Conservation (phyloP, 306 rosid genomes). For the Malus orientalis region DNA sequence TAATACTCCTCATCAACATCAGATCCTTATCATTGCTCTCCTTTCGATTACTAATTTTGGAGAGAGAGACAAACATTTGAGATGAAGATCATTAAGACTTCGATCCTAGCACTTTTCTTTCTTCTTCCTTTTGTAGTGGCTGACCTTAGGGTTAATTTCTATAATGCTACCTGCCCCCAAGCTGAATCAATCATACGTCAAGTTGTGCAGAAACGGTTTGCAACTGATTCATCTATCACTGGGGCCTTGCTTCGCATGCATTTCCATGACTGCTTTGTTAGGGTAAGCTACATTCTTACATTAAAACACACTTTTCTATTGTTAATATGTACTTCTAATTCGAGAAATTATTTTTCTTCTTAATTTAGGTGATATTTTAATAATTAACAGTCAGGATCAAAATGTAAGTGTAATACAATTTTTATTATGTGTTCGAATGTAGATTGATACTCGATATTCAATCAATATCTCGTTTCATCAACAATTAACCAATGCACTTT, state of each 20-base stretch:
- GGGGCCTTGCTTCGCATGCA: slow-evolving; percentile 52
- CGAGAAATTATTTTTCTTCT: background rate
- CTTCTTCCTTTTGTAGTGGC: slow-evolving; percentile 26
- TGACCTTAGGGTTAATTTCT: slow-evolving; percentile 38
- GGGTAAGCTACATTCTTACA: no score
- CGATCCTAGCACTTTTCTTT: background rate
- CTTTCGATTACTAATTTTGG: background rate
- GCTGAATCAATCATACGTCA: slow-evolving; percentile 34
- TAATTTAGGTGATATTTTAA: background rate
- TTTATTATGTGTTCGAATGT: background rate
- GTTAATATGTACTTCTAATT: background rate
- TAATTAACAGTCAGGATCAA: no score
- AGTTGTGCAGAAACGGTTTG: slow-evolving; percentile 30
- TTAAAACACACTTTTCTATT: background rate
- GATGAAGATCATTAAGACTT: slow-evolving; percentile 15
- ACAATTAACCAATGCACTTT: background rate
- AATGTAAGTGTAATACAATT: background rate
- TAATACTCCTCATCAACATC: background rate
- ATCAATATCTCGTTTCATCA: background rate
- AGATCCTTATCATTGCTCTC: background rate
- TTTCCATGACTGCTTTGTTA: slow-evolving; percentile 18
- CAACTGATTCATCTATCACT: slow-evolving; percentile 26
- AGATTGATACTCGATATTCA: background rate
- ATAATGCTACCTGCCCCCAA: slow-evolving; percentile 23
- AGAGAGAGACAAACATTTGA: background rate